phyloP scores from a whole-genome alignment of 352 stramenopile species.

The Phytophthora multivora region DNA sequence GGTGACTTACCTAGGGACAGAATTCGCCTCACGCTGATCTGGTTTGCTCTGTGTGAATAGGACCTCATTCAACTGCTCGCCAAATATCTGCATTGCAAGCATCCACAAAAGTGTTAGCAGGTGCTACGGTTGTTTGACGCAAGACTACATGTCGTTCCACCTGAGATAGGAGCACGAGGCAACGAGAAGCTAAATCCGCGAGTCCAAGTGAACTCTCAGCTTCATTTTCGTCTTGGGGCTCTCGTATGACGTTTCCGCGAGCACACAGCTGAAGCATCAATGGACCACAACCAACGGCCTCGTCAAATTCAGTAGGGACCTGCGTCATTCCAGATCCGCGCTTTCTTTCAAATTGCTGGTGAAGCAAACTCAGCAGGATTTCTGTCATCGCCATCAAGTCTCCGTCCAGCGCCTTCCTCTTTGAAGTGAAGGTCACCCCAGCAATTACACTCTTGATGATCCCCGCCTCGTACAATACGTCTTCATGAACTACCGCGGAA shows the following conservation, averaged over 20 bases:
- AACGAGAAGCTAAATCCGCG: slow-evolving; percentile 54
- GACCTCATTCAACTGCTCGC: slow-evolving; percentile 55
- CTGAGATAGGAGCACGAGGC: slow-evolving; percentile 67
- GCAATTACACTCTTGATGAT: slow-evolving; percentile 32
- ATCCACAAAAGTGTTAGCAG: slow-evolving; percentile 8
- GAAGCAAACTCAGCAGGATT: slow-evolving; percentile 43
- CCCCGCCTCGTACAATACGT: slow-evolving; percentile 40
- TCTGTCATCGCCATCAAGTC: slow-evolving; percentile 38
- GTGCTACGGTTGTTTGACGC: neutral
- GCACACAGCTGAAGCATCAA: slow-evolving; percentile 48
- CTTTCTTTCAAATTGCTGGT: slow-evolving; percentile 39
- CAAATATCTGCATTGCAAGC: slow-evolving; percentile 53
- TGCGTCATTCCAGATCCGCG: slow-evolving; percentile 1
- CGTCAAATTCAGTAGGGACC: slow-evolving; percentile 32
- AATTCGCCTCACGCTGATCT: slow-evolving; percentile 2
- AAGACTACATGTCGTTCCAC: slow-evolving; percentile 21
- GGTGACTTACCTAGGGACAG: slow-evolving; percentile 29
- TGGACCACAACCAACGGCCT: slow-evolving; percentile 30
- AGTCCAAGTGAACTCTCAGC: neutral
- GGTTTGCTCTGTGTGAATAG: slow-evolving; percentile 40
- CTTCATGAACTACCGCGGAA: slow-evolving; percentile 7
- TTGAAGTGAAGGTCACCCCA: slow-evolving; percentile 32
- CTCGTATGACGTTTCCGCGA: slow-evolving; percentile 2
- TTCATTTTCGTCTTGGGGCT: slow-evolving; percentile 7
- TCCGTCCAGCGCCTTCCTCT: slow-evolving; percentile 1